phyloP scores from a whole-genome alignment of 495 filamentous ascomycete genomes.

The Podospora appendiculata region DNA sequence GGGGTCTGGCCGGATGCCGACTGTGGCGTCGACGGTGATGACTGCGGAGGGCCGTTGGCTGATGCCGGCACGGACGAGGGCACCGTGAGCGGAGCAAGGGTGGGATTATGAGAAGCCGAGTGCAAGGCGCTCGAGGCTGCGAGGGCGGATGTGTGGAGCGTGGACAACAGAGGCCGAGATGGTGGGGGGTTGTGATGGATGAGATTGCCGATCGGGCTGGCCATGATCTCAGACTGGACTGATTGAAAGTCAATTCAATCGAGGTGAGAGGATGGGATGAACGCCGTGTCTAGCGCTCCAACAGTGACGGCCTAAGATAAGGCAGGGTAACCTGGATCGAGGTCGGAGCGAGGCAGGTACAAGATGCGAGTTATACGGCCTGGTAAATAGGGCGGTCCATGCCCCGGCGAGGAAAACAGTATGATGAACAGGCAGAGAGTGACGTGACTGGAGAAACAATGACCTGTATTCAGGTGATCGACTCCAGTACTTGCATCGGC shows the following conservation, averaged over 20 bases:
- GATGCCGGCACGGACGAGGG: not conserved
- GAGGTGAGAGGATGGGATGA: no score
- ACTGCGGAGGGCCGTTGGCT: not conserved
- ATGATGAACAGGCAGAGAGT: no score
- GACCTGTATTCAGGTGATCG: no score
- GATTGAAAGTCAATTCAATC: not conserved
- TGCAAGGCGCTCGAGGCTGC: not conserved
- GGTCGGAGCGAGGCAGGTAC: no score
- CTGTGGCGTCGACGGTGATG: not conserved
- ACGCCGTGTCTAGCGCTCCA: no score
- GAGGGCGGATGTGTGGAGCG: not conserved
- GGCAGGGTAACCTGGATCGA: no score
- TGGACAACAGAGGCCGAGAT: not conserved
- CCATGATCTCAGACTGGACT: constrained; percentile 7
- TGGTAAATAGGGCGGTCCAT: no score
- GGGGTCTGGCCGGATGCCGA: not conserved
- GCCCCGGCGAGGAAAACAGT: no score
- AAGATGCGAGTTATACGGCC: no score
- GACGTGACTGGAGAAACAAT: no score
- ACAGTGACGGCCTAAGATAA: no score
- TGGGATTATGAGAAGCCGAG: not conserved
- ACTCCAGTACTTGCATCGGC: no score
- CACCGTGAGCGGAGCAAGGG: constrained; percentile 1
- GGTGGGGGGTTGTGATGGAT: constrained; percentile 12
- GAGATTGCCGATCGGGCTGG: constrained; percentile 20